Percentiles rank a stretch among this genome's conserved stretches.
Conservation (phyloP, 2,329 filamentous ascomycete genomes). For the Colletotrichum sp. region DNA sequence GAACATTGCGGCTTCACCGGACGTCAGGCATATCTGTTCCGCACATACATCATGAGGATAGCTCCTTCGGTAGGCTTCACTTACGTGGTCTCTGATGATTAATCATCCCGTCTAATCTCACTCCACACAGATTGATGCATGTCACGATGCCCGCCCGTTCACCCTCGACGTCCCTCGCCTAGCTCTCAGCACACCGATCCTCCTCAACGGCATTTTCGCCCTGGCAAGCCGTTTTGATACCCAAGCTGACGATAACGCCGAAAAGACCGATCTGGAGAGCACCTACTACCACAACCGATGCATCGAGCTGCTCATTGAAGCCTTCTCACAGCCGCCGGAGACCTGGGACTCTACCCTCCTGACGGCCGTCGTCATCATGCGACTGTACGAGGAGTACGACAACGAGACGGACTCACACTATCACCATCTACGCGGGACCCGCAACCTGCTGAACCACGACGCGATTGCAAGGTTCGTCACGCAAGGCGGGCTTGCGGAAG, state of each 20-base stretch:
- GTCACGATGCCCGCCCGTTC: slow-evolving; percentile 38
- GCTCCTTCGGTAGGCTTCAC: neutral
- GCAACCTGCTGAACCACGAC: slow-evolving; percentile 37
- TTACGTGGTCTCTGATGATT: neutral
- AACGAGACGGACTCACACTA: slow-evolving; percentile 36
- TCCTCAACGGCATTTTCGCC: slow-evolving; percentile 50
- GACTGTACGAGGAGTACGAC: slow-evolving; percentile 50
- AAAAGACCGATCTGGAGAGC: slow-evolving; percentile 41
- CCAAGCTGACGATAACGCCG: slow-evolving; percentile 30
- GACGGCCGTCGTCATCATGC: slow-evolving; percentile 51
- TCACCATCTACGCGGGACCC: slow-evolving; percentile 43
- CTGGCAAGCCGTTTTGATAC: slow-evolving; percentile 49
- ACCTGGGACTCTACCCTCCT: slow-evolving; percentile 51
- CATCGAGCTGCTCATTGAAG: slow-evolving; percentile 49
- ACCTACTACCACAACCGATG: slow-evolving; percentile 49
- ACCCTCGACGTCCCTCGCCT: slow-evolving; percentile 49
- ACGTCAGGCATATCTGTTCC: slow-evolving; percentile 5
- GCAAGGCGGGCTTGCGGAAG: slow-evolving; percentile 42
- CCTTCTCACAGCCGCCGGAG: slow-evolving; percentile 43
- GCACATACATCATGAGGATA: slow-evolving; percentile 14
- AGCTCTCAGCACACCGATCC: slow-evolving; percentile 49
- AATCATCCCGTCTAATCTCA: neutral
- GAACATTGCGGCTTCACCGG: slow-evolving; percentile 5
- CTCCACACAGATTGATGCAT: neutral
- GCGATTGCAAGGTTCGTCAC: slow-evolving; percentile 38